A percentile compares a stretch with the other conserved stretches of the same genome.
phyloP scores from a whole-genome alignment of 345 rosid species.

The Rhodamnia argentea region DNA sequence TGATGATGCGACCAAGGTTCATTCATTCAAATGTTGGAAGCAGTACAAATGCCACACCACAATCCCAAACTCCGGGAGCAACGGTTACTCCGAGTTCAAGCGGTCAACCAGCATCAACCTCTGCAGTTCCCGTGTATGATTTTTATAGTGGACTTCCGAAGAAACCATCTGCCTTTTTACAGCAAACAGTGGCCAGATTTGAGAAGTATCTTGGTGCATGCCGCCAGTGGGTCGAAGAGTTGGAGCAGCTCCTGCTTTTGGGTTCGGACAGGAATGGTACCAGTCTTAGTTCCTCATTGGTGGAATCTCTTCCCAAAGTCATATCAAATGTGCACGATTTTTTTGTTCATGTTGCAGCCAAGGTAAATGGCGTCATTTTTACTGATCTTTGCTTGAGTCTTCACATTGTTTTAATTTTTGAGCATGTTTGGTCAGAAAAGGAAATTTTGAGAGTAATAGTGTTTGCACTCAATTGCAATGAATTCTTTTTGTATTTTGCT shows the following conservation, averaged over 20 bases:
- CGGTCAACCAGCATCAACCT: constrained; percentile 38
- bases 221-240: constrained; percentile 85
- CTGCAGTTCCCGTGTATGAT: constrained; percentile 52
- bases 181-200: constrained; percentile 72
- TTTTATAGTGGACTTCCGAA: constrained; percentile 86
- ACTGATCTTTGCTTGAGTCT: background rate
- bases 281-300: constrained; percentile 37
- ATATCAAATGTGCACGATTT: constrained; percentile 85
- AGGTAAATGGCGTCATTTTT: constrained; percentile 35
- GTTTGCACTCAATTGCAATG: background rate
- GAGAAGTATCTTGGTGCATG: constrained; percentile 82
- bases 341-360: constrained; percentile 94
- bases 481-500: background rate
- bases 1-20: constrained; percentile 72
- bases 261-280: constrained; percentile 58
- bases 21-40: constrained; percentile 41
- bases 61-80: constrained; percentile 59
- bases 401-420: background rate
- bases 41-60: constrained; percentile 39
- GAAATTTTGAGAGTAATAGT: background rate
- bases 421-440: background rate
- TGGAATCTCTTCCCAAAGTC: constrained; percentile 85
- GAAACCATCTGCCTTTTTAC: constrained; percentile 81
- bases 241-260: constrained; percentile 75
- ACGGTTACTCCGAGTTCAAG: constrained; percentile 35